Conservation (phyloP, 805 yeast genomes). For the Saccharomyces paradoxus region DNA sequence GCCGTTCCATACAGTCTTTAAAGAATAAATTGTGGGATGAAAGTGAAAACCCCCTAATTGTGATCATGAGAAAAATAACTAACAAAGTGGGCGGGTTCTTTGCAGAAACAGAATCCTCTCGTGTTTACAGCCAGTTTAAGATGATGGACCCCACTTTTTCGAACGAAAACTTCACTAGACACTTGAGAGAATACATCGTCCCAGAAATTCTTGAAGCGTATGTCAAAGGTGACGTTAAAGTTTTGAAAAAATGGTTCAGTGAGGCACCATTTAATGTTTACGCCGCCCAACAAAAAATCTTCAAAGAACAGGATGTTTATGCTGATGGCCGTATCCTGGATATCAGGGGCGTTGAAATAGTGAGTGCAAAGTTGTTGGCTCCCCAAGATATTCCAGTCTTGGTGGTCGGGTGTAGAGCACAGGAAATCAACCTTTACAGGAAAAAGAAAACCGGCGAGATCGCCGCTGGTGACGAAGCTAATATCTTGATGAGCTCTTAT, state of each 20-base stretch:
- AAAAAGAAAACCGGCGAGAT: slow-evolving; percentile 87
- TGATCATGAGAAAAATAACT: slow-evolving; percentile 67
- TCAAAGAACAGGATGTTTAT: slow-evolving; percentile 81
- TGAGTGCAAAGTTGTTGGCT: slow-evolving; percentile 76
- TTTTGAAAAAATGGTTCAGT: slow-evolving; percentile 82
- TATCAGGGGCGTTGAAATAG: slow-evolving; percentile 88
- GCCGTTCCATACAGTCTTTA: slow-evolving; percentile 52
- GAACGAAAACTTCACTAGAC: slow-evolving; percentile 66
- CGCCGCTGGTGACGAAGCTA: slow-evolving; percentile 93
- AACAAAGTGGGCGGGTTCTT: slow-evolving; percentile 81
- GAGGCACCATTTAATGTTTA: slow-evolving; percentile 96
- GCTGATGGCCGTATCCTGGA: slow-evolving; percentile 89
- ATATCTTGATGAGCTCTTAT: slow-evolving; percentile 85
- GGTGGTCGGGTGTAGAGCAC: slow-evolving; percentile 92
- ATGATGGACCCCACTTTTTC: slow-evolving; percentile 85
- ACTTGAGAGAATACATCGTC: slow-evolving; percentile 82
- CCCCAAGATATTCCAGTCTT: slow-evolving; percentile 89
- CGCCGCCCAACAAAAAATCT: slow-evolving; percentile 86
- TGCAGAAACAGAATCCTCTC: slow-evolving; percentile 93
- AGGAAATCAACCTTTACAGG: slow-evolving; percentile 84
- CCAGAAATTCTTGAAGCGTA: slow-evolving; percentile 96
- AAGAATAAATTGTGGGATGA: slow-evolving; percentile 77
- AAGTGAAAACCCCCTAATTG: slow-evolving; percentile 83
- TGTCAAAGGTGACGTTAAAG: slow-evolving; percentile 79
- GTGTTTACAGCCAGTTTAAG: slow-evolving; percentile 78